Conservation (phyloP, 1,284 basidiomycete species). For the Melampsora americana region DNA sequence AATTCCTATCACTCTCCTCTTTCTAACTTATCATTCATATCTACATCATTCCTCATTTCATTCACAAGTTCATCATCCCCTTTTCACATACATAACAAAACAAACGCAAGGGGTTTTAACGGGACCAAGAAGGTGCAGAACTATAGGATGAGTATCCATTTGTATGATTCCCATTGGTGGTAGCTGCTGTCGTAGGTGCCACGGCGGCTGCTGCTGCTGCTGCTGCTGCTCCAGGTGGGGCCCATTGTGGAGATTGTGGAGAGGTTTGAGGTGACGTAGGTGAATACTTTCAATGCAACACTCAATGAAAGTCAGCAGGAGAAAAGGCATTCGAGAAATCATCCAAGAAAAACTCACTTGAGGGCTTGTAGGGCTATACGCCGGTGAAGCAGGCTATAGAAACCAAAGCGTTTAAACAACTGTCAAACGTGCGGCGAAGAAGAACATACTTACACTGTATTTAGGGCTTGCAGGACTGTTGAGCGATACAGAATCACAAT, state of each 20-base stretch:
- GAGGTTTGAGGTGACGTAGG: constrained; percentile 46
- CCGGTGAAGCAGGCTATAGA: constrained; percentile 57
- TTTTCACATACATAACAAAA: neutral
- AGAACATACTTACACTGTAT: constrained; percentile 48
- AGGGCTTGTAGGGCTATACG: constrained; percentile 47
- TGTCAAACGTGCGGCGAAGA: neutral
- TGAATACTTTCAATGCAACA: constrained; percentile 79
- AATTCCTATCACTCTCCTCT: no score
- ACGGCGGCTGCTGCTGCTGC: constrained; percentile 10
- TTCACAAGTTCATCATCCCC: no score
- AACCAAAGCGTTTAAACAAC: constrained; percentile 57
- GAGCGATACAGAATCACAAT: neutral
- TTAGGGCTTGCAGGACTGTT: constrained; percentile 43
- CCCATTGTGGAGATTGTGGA: constrained; percentile 45
- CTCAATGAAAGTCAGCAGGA: constrained; percentile 69
- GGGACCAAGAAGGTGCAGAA: constrained; percentile 42
- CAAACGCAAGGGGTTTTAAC: constrained; percentile 5
- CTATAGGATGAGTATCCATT: constrained; percentile 8
- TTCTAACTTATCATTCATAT: no score
- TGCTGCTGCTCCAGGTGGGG: constrained; percentile 9
- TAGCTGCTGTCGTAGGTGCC: neutral
- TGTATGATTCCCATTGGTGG: constrained; percentile 31
- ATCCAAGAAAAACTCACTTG: constrained; percentile 46
- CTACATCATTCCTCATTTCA: no score
- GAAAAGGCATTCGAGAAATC: no score